Base-by-base conservation (phyloP, 2,329 filamentous ascomycete species). In the Graphilbum ipis-grandicollis region DNA sequence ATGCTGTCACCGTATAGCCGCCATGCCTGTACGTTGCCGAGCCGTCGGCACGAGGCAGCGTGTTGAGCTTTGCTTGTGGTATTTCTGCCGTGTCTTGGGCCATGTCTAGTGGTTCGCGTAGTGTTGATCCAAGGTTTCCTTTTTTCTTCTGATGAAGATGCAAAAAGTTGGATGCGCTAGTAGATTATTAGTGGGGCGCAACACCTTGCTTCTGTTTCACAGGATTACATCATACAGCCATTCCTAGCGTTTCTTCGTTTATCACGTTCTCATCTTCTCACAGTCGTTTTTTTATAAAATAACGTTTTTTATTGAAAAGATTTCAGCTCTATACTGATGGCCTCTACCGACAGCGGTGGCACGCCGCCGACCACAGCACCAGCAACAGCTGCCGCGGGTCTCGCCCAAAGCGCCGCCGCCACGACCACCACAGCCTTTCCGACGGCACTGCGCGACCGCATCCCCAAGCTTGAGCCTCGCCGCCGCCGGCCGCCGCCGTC, bases 1-100 rank as follows among this genome's bases (percentile, higher is more conserved):
- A 78, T 39, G 79, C 81, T 37, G 92, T 71, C 44, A 96, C 70
- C 32, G 76, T 78, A 56, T 85, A 93, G 34, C 84, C 81, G 39
- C 72, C 66, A 48, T 76, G 68, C 2, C 79, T 73, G 53, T 83
- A 85, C 9, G 73, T 78, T 10, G 80, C 80, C 34, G 84, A 92
- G 43, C 83, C 83, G 53, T 92, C 82, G 19, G 81, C 70, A 43
- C 76, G 77, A 41, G 72, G 65, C 3, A 92, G 65, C 44, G 66
- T 65, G 22, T 68, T 68, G 10, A 78, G 53, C 18, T 62, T 54
- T 25, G 65, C 68, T 38, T 62, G 58, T 26, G 71, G 70, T 37
- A 53, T 50, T 33, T 57, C 55, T n/a, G n/a, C n/a, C 31, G 54
- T 53, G 2, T 60, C 54, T 66, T 71, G 72, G 34, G 41, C 46